Evolutionary conservation across 164 flowering plant genomes (phyloP).

Genomic region (Litsea cubeba): DNA sequence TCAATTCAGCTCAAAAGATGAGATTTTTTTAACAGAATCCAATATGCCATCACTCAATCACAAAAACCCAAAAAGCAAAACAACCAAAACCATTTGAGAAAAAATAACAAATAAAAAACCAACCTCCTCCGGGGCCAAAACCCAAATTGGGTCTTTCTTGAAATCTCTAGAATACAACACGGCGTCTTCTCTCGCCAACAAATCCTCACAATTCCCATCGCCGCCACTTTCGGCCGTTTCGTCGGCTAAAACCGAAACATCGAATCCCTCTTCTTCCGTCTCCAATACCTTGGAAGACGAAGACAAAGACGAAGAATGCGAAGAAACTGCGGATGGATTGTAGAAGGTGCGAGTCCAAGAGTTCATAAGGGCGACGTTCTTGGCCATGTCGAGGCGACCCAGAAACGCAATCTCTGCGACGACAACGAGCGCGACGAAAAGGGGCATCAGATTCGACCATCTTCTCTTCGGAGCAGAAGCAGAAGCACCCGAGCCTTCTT

Average conservation of each 20-base stretch:
- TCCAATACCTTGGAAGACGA: background rate
- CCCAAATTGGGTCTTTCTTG: slow-evolving; percentile 53
- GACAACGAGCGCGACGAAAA: slow-evolving; percentile 59
- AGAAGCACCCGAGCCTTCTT: slow-evolving; percentile 7
- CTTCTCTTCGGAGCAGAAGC: slow-evolving; percentile 23
- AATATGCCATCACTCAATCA: background rate
- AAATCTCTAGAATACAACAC: slow-evolving; percentile 74
- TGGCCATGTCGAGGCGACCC: slow-evolving; percentile 74
- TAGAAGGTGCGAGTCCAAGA: slow-evolving; percentile 60
- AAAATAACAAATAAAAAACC: background rate
- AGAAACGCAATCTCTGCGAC: slow-evolving; percentile 68
- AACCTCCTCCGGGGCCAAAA: slow-evolving; percentile 70
- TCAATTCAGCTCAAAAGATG: background rate
- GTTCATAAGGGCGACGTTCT: slow-evolving; percentile 55
- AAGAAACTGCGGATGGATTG: slow-evolving; percentile 3
- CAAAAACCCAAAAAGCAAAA: background rate
- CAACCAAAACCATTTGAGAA: background rate
- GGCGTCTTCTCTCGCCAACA: slow-evolving; percentile 75
- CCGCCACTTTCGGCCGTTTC: background rate
- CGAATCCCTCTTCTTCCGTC: slow-evolving; percentile 2
- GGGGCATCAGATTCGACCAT: slow-evolving; percentile 61
- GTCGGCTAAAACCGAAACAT: slow-evolving; percentile 4
- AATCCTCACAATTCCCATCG: slow-evolving; percentile 49
- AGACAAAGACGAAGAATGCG: background rate
- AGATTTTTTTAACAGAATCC: background rate